Evolutionary conservation across 148 eudicot species (phyloP), one percentile per base, ranked within the genome.

Genomic region (Amaranthus hypochondriacus): DNA sequence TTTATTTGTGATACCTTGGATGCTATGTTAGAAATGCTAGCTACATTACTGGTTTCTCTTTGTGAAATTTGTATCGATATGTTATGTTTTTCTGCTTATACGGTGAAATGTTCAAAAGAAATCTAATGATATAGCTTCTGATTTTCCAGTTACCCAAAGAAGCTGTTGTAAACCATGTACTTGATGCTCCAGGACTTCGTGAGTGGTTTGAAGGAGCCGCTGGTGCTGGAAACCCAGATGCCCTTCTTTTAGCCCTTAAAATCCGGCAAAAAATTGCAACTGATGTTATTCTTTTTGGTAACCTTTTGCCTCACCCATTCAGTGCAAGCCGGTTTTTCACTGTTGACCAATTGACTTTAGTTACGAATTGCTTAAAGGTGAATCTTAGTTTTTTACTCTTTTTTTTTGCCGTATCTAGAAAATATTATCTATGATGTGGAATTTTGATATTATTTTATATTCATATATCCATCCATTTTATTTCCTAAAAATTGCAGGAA

Each of bases 221-320:
- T 74, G 86, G 80, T 69, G 80, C 79, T 74, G 99, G 97, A 69
- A 96, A 90, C 75, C 96, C 99, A 46, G 99, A 92, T 82, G 99
- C 99, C 9, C 81, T 96, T 85, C 85, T 96, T 74, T 79, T 96
- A 56, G 93, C 94, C 48, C 77, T 96, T 63, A 92, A 86, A 82
- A 21, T 90, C 59, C 83, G 81, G 53, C 88, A 90, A 75, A 92
- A 86, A 80, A 80, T 87, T 72, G 76, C 90, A 6, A 73, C 70
- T 50, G 90, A 90, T 66, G 69, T 74, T 65, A 52, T 66, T 42
- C 60, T 70, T 39, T 90, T 84, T 75, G 88, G 92, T 61, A 87
- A 85, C 54, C 94, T 90, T 77, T 78, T 96, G 78, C 99, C 99
- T 66, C 73, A 76, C 69, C 94, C 97, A 49, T 92, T 86, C 73